These are phyloP conservation scores for Curvularia eragrostidis DNA, from an alignment of 2,329 filamentous ascomycete species.

Conservation along the genomic window DNA sequence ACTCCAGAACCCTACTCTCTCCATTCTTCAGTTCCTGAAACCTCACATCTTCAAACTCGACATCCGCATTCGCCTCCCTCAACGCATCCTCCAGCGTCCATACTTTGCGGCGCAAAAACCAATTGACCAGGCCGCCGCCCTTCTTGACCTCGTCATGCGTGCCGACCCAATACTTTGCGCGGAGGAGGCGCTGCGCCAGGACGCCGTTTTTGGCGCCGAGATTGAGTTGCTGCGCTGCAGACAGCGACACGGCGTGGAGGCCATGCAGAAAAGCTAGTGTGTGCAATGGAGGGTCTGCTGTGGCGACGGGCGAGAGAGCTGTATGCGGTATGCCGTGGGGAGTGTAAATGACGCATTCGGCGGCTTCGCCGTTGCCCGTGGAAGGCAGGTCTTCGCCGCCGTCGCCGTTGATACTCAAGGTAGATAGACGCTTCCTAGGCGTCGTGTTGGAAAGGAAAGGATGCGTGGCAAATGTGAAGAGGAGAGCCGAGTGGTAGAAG, in stretches of 20 bases:
- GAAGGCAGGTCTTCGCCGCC: conserved; percentile 31
- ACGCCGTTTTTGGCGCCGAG: conserved; percentile 69
- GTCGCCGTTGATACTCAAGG: conserved; percentile 41
- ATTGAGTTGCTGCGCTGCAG: conserved; percentile 64
- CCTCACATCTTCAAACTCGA: conserved; percentile 38
- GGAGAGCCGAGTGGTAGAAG: conserved; percentile 64
- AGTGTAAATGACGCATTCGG: conserved; percentile 68
- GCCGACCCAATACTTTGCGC: conserved; percentile 68
- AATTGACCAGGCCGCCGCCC: conserved; percentile 63
- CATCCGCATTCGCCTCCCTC: conserved; percentile 54
- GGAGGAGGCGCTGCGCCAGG: conserved; percentile 59
- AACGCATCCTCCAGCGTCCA: conserved; percentile 58
- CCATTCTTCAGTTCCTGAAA: conserved; percentile 63
- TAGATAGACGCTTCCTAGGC: conserved; percentile 39
- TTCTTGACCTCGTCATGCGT: conserved; percentile 71
- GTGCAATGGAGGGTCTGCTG: conserved; percentile 56
- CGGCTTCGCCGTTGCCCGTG: conserved; percentile 31
- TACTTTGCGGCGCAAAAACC: conserved; percentile 54
- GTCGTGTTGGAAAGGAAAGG: conserved; percentile 36
- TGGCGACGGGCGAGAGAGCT: conserved; percentile 55
- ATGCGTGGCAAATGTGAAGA: conserved; percentile 61
- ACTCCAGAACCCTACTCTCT: conserved; percentile 60
- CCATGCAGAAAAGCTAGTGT: conserved; percentile 69
- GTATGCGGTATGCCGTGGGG: conserved; percentile 65
- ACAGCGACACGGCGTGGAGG: conserved; percentile 65